Percentiles rank a stretch among this genome's conserved stretches.
These are phyloP conservation scores for Solanum chaucha DNA, from an alignment of 257 asterid genomes.

Conservation along the genomic window DNA sequence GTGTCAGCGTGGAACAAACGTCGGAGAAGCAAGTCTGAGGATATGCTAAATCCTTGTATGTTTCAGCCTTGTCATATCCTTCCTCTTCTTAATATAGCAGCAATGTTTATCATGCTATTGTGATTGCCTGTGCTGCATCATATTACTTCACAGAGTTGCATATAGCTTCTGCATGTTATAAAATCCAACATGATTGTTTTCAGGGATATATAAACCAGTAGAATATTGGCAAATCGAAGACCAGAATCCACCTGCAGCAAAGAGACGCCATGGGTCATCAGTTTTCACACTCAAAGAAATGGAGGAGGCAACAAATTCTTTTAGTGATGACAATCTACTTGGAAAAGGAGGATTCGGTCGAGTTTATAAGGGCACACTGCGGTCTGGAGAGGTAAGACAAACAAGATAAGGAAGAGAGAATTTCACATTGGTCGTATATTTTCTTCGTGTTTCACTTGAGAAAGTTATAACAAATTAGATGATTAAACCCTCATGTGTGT, in stretches of 20 bases:
- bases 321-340: constrained; percentile 66
- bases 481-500: background rate
- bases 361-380: constrained; percentile 80
- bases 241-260: constrained; percentile 55
- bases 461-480: background rate
- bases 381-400: constrained; percentile 68
- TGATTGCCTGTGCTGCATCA: background rate
- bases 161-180: background rate
- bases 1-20: constrained; percentile 97
- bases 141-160: background rate
- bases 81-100: background rate
- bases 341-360: constrained; percentile 98
- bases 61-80: background rate
- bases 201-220: constrained; percentile 85
- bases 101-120: background rate
- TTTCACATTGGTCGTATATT: background rate
- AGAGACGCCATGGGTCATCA: constrained; percentile 62
- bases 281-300: constrained; percentile 75
- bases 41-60: constrained; percentile 64
- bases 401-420: background rate
- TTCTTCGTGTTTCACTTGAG: background rate
- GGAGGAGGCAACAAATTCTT: constrained; percentile 78
- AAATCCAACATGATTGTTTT: background rate
- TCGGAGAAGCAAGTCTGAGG: constrained; percentile 88
- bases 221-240: constrained; percentile 73